Evolutionary conservation across 306 rosid genomes (phyloP), one percentile per base, ranked within the genome.

Genomic region (Hylodesmum podocarpum): DNA sequence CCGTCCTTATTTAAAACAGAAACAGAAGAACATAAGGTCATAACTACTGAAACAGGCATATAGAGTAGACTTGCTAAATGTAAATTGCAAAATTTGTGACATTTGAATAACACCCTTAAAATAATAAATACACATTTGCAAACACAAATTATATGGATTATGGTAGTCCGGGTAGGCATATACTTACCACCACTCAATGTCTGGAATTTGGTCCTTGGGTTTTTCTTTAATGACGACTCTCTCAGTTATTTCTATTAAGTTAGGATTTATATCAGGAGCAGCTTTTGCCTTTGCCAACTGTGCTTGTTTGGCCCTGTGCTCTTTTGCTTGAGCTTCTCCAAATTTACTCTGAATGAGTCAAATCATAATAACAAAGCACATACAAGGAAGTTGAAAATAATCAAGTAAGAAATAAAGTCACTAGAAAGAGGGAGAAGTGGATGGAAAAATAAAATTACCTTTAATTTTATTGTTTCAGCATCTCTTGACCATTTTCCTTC

Each of bases 261-360:
- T 94, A 3, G 98, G 98, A 88, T 94, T 94, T 40, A 86, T 90
- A 89, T 94, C 96, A 29, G 96, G 93, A 63, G 96, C 98, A 47
- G 97, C 98, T 87, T 86, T 94, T 76, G 98, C 98, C 87, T 86
- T 94, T 24, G 96, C 96, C 85, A 94, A 75, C 65, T 94, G 98
- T 18, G 96, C 97, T 87, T 83, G 95, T 83, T 94, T 94, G 70
- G 91, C 98, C 85, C 46, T 90, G 64, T 93, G 96, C 89, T 94
- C 98, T 83, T 90, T 94, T 16, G 98, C 98, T 88, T 92, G 98
- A 73, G 97, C 95, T 86, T 95, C 98, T 76, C 98, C 98, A 86
- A 90, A 95, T 87, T 92, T 84, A 83, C 91, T 92, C 98, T 94
- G 87, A 40, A 77, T 9, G 59, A 24, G 50, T 76, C 34, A 70